Base-by-base conservation (phyloP, 164 flowering plant species). In the Macadamia tetraphylla region DNA sequence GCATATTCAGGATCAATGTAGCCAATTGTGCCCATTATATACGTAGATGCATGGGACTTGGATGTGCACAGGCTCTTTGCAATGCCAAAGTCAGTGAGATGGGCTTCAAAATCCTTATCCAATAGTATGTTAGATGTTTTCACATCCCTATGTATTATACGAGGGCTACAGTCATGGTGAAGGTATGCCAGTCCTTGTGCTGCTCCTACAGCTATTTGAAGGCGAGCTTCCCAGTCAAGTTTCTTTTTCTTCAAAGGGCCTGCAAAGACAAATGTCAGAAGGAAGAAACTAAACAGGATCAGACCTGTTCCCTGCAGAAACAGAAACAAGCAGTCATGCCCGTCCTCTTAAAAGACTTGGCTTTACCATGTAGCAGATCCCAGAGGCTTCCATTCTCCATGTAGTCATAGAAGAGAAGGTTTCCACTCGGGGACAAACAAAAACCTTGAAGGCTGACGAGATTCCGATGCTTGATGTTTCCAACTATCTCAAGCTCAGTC, bases 311-410 rank as follows among this genome's bases (percentile, higher is more conserved):
- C 40, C 6, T 46, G 12, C 9, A 46, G 51, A 68, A 23, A 46
- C 51, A 46, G 23, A 23, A 23, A 23, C 23, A 23, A 23, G 23
- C 23, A 23, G 23, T 23, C 23, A 23, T 23, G 23, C 23, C 51
- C 6, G 5, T 12, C n/a, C 14, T 53, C 57, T 51, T 12, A 12
- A n/a, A 53, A 53, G 57, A 14, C 57, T 53, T 14, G 17, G 15
- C 81, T 76, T 23, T 73, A 92, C 99, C 99, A 75, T 95, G 99
- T 43, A 95, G 86, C 49, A 89, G 76, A 81, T 95, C 99, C 99
- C 99, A 92, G 12, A 95, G 94, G 76, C 98, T 92, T 29, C 99
- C 99, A 71, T 92, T 95, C 73, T 95, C 99, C 99, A 95, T 95
- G 83, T 88, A 95, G 68, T 95, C 99, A 58, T 92, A 95, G 72